Evolutionary conservation across 108 stramenopile genomes (phyloP).

Genomic region (Pinguiococcus pyrenoidosus): DNA sequence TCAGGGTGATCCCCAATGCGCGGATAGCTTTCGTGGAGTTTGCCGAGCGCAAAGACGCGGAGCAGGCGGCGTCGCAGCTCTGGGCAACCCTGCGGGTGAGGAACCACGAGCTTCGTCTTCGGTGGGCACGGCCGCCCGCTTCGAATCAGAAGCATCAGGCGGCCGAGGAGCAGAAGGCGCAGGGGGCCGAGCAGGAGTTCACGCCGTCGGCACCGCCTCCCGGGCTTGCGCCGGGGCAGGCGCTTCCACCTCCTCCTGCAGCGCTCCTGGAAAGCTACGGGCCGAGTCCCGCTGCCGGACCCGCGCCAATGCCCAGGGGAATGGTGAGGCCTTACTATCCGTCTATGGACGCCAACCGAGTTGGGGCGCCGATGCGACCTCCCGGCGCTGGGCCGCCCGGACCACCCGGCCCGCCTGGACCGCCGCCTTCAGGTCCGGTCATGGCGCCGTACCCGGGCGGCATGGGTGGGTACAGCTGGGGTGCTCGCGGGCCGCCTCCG

Average conservation of each 20-base stretch:
- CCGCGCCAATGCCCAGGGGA: too few species aligned
- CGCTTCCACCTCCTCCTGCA: neutral
- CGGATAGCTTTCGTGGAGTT: conserved; percentile 68
- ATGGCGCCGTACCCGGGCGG: too few species aligned
- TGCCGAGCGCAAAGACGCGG: conserved; percentile 60
- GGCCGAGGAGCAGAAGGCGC: neutral
- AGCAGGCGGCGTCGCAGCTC: conserved; percentile 59
- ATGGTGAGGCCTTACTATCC: too few species aligned
- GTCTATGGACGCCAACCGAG: neutral
- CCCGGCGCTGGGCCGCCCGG: too few species aligned
- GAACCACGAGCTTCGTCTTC: neutral
- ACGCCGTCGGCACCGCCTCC: neutral
- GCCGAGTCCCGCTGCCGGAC: neutral
- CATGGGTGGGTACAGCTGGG: too few species aligned
- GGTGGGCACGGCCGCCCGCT: conserved; percentile 2
- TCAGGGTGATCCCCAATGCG: conserved; percentile 56
- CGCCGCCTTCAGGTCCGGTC: too few species aligned
- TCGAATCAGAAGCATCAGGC: too few species aligned
- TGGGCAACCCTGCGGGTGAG: conserved; percentile 4
- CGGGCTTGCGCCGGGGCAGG: neutral
- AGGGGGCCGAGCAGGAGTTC: neutral
- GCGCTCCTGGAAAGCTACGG: neutral
- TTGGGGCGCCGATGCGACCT: too few species aligned
- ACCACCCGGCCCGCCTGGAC: too few species aligned
- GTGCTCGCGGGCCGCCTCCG: too few species aligned